A percentile compares a stretch with the other conserved stretches of the same genome.
phyloP scores from a whole-genome alignment of 1,284 basidiomycete species.

The Sparassis latifolia region DNA sequence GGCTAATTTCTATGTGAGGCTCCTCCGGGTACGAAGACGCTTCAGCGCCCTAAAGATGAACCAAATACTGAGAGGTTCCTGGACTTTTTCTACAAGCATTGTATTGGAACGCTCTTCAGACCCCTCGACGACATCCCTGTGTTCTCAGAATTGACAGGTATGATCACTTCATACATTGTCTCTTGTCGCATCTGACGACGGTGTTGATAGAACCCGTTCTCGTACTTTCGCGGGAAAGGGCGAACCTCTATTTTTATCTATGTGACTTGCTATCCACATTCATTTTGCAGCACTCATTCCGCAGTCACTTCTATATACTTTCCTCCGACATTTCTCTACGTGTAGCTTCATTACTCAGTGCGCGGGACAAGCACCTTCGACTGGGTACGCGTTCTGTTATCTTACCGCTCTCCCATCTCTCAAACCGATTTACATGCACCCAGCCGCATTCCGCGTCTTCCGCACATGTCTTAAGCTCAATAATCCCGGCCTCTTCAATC shows the following conservation, averaged over 20 bases:
- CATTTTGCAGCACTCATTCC: slow-evolving; percentile 82
- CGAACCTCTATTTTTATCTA: slow-evolving; percentile 74
- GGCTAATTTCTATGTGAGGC: too few relatives aligned
- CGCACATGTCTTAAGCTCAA: slow-evolving; percentile 79
- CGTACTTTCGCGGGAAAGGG: slow-evolving; percentile 60
- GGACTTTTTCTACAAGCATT: slow-evolving; percentile 87
- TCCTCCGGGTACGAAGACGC: slow-evolving; percentile 29
- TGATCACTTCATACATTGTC: slow-evolving; percentile 11
- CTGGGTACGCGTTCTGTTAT: slow-evolving; percentile 53
- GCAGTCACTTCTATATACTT: slow-evolving; percentile 87
- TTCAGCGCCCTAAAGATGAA: slow-evolving; percentile 69
- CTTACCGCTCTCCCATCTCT: too few relatives aligned
- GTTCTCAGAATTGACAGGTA: slow-evolving; percentile 59
- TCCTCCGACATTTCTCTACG: slow-evolving; percentile 69
- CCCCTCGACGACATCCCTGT: slow-evolving; percentile 79
- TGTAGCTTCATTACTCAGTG: slow-evolving; percentile 74
- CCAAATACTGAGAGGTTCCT: slow-evolving; percentile 84
- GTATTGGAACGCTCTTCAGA: slow-evolving; percentile 68
- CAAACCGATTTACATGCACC: neutral
- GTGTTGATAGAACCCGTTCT: slow-evolving; percentile 40
- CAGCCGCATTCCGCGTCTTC: slow-evolving; percentile 90
- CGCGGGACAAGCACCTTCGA: slow-evolving; percentile 86
- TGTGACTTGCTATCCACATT: slow-evolving; percentile 91
- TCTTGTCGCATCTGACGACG: neutral
- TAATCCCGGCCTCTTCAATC: slow-evolving; percentile 82